Base-by-base conservation (phyloP, 345 rosid genomes). In the Aquilaria yunnanensis region DNA sequence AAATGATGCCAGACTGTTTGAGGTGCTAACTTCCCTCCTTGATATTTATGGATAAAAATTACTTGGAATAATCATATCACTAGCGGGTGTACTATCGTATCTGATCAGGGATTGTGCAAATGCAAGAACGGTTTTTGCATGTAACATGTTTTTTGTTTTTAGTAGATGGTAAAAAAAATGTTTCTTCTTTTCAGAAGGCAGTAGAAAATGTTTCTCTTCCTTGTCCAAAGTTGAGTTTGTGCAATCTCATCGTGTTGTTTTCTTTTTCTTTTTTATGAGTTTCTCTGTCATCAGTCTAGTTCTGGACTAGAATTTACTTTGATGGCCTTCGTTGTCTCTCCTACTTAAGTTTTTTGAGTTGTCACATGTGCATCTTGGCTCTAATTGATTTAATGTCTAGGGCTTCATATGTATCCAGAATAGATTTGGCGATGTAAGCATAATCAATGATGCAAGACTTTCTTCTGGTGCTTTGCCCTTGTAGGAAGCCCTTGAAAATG, bases 401-500 rank as follows among this genome's bases (percentile, higher is more conserved):
- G 23, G 23, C 23, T 16, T 16, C 23, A 16, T 16, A 16, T 16
- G 0, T 16, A 16, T 16, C 23, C 23, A 16, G 43, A 3, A 8
- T 37, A 37, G 43, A 37, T 37, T 1, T 3, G 43, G 43, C 58
- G 51, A 59, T 70, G 48, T 43, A 34, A 51, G 60, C 8, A 9
- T 43, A 34, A 51, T 56, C 8, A 9, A 30, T 60, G 23, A 59
- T 72, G 47, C 60, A 57, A 14, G 51, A 74, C 16, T 51, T 37
- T 8, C 43, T 37, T 16, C 52, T 66, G 2, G 29, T 54, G 14
- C 32, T 54, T 7, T 11, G 34, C 16, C 47, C 64, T 55, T 65
- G 49, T 64, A 86, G 96, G 96, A 86, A 50, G 62, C 46, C 64
- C 68, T 46, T 64, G 77, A 76, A 57, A 74, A 66, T 48, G 66